These are phyloP conservation scores for Nemania abortiva DNA, from an alignment of 2,329 filamentous ascomycete genomes.

Conservation along the genomic window DNA sequence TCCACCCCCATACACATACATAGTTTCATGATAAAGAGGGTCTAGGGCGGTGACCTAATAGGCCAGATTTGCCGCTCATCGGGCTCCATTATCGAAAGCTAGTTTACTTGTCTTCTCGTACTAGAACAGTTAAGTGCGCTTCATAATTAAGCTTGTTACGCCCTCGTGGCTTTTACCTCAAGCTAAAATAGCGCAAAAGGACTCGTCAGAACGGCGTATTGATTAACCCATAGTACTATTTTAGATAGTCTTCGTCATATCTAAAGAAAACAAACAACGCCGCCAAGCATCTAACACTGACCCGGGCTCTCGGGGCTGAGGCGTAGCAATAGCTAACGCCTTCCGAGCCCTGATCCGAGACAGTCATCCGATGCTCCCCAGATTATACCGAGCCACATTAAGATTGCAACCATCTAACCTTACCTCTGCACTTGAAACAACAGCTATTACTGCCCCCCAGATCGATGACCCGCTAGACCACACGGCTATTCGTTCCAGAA, in stretches of 20 bases:
- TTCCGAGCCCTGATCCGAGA: neutral
- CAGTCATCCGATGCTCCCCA: neutral
- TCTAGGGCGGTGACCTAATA: neutral
- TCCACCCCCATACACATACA: neutral
- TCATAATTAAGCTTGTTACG: constrained; percentile 31
- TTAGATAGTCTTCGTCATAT: neutral
- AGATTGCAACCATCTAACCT: neutral
- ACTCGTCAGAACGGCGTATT: neutral
- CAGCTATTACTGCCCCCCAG: neutral
- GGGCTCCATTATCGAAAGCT: neutral
- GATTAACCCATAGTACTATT: neutral
- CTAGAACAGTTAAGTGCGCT: neutral
- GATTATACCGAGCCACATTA: neutral
- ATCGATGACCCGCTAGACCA: neutral
- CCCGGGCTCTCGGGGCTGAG: neutral
- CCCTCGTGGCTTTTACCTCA: constrained; percentile 24
- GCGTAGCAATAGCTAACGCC: neutral
- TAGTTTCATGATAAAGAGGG: neutral
- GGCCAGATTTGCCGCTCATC: neutral
- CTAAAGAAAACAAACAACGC: neutral
- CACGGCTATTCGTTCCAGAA: neutral
- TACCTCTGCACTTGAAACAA: neutral
- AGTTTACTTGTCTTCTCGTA: neutral
- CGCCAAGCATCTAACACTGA: neutral
- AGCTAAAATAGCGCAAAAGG: neutral